These are phyloP conservation scores for Avena atlantica DNA, from an alignment of 176 grass and related monocot genomes.

Conservation along the genomic window DNA sequence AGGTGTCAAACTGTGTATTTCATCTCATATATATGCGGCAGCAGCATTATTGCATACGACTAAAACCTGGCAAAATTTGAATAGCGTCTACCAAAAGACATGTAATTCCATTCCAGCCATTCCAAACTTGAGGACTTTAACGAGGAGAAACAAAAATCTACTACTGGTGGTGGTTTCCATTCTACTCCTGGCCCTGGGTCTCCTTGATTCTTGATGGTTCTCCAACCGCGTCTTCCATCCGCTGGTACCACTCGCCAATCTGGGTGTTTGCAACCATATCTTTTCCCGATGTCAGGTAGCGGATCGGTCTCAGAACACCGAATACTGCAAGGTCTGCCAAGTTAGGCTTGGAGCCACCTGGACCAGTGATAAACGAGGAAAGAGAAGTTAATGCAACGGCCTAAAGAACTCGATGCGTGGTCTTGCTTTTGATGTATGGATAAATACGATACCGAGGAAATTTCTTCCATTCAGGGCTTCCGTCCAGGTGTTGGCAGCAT, in stretches of 20 bases:
- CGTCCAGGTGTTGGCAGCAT: slow-evolving; percentile 81
- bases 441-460: slow-evolving; percentile 68
- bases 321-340: slow-evolving; percentile 93
- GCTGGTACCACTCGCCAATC: slow-evolving; percentile 86
- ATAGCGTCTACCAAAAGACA: neutral
- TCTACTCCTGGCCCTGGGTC: slow-evolving; percentile 37
- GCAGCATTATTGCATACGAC: slow-evolving; percentile 32
- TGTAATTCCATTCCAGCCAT: neutral
- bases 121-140: slow-evolving; percentile 23
- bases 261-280: slow-evolving; percentile 93
- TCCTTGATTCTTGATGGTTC: slow-evolving; percentile 69
- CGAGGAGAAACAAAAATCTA: neutral
- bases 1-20: neutral
- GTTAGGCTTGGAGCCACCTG: slow-evolving; percentile 92
- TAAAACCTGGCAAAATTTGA: slow-evolving; percentile 30
- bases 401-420: neutral
- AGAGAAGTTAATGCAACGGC: neutral
- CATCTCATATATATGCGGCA: neutral
- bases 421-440: neutral
- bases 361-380: neutral
- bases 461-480: slow-evolving; percentile 81
- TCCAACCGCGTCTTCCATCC: slow-evolving; percentile 85
- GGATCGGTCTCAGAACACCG: slow-evolving; percentile 89
- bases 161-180: slow-evolving; percentile 12
- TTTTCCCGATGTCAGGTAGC: slow-evolving; percentile 76